Conservation (phyloP, 345 rosid genomes). For the Stellera chamaejasme region DNA sequence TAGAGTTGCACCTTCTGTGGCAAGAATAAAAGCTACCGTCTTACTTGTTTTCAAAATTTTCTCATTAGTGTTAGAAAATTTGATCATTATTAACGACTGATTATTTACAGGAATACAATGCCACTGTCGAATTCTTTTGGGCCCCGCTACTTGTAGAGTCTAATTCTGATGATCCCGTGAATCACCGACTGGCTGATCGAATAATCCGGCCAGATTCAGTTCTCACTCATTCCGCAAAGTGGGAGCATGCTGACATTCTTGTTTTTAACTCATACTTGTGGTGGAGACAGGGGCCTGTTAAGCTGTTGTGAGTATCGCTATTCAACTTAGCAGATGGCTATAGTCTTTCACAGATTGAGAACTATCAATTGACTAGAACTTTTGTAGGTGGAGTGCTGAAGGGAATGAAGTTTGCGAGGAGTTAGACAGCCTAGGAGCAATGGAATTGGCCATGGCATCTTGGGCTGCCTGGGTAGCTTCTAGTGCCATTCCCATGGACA, state of each 20-base stretch:
- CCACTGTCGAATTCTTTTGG: slow-evolving; percentile 92
- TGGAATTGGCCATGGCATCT: slow-evolving; percentile 87
- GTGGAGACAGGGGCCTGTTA: slow-evolving; percentile 98
- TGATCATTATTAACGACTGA: background rate
- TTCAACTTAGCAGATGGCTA: slow-evolving; percentile 7
- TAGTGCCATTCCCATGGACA: slow-evolving; percentile 34
- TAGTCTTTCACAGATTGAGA: background rate
- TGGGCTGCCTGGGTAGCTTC: slow-evolving; percentile 91
- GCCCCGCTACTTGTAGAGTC: slow-evolving; percentile 94
- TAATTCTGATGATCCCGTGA: slow-evolving; percentile 96
- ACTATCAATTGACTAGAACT: slow-evolving; percentile 2
- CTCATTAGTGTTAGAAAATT: no score
- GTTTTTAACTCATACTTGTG: slow-evolving; percentile 91
- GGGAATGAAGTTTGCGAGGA: slow-evolving; percentile 66
- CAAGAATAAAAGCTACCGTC: no score
- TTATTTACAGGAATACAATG: slow-evolving; percentile 72
- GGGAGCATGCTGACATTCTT: slow-evolving; percentile 89
- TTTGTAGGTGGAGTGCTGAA: slow-evolving; percentile 79
- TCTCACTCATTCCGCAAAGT: slow-evolving; percentile 72
- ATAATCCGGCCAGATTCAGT: slow-evolving; percentile 88
- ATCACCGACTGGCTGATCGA: slow-evolving; percentile 67
- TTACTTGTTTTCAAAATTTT: no score
- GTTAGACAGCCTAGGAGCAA: slow-evolving; percentile 59
- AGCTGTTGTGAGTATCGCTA: slow-evolving; percentile 49
- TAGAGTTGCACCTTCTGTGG: no score